phyloP scores from a whole-genome alignment of 108 stramenopile species.

The Cyclotella baltica region DNA sequence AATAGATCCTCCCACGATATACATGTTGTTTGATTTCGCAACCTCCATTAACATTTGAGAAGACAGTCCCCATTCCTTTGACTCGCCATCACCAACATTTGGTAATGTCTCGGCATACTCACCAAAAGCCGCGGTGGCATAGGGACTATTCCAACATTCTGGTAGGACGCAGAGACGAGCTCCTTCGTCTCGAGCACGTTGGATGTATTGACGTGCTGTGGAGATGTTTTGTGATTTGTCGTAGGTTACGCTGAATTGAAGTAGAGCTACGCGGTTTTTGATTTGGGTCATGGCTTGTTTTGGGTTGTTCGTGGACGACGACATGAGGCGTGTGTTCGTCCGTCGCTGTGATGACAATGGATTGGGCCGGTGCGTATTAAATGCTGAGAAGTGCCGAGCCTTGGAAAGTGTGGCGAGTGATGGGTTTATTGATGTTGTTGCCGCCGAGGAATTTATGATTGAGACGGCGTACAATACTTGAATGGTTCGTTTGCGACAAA shows the following conservation, averaged over 20 bases:
- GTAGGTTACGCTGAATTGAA: conserved; percentile 87
- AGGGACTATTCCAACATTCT: conserved; percentile 99
- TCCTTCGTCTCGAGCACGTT: conserved; percentile 73
- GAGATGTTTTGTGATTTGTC: conserved; percentile 86
- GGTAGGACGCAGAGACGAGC: conserved; percentile 91
- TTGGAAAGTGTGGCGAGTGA: neutral
- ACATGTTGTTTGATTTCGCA: conserved; percentile 76
- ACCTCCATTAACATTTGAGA: conserved; percentile 58
- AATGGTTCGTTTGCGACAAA: neutral
- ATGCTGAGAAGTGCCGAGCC: neutral
- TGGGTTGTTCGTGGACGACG: neutral
- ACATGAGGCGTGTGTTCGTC: neutral
- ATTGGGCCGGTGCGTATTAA: neutral
- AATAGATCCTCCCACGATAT: conserved; percentile 97
- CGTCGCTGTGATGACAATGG: neutral
- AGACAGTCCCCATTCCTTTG: conserved; percentile 53
- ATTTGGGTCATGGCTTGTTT: conserved; percentile 13
- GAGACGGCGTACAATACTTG: neutral
- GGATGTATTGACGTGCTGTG: conserved; percentile 69
- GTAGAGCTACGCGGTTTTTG: conserved; percentile 79
- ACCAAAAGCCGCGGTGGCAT: conserved; percentile 95
- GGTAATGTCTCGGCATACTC: conserved; percentile 96
- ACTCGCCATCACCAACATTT: conserved; percentile 53
- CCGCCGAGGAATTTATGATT: neutral
- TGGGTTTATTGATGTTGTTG: neutral